phyloP scores from a whole-genome alignment of 2,329 filamentous ascomycete genomes.

The Fusarium abutilonis region DNA sequence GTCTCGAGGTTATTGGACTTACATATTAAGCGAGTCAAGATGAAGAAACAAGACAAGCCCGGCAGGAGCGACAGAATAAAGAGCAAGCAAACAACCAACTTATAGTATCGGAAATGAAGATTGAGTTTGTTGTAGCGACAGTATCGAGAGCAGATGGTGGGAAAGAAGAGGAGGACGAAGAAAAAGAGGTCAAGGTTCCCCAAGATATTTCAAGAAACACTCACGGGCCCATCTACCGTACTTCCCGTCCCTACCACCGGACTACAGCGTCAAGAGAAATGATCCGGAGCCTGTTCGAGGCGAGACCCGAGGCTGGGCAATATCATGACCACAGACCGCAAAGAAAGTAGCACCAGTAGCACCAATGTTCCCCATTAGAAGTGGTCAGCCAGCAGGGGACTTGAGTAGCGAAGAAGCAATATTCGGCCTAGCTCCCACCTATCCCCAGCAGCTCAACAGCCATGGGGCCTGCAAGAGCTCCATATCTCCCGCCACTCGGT shows the following conservation, averaged over 20 bases:
- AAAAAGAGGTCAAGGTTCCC: constrained; percentile 22
- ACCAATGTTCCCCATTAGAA: constrained; percentile 21
- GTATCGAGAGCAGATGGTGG: constrained; percentile 30
- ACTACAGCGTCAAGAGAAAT: constrained; percentile 39
- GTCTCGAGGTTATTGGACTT: constrained; percentile 15
- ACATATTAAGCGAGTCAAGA: constrained; percentile 20
- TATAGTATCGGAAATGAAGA: constrained; percentile 25
- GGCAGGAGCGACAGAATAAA: constrained; percentile 10
- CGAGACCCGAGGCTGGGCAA: constrained; percentile 44
- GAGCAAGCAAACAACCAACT: constrained; percentile 9
- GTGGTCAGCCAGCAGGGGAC: constrained; percentile 26
- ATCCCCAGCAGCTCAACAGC: constrained; percentile 23
- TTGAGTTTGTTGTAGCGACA: constrained; percentile 24
- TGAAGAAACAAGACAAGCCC: background rate
- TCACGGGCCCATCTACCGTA: constrained; percentile 11
- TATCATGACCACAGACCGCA: constrained; percentile 39
- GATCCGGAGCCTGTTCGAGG: constrained; percentile 32
- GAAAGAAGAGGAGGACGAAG: constrained; percentile 20
- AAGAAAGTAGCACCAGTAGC: constrained; percentile 28
- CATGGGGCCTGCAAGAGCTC: constrained; percentile 29
- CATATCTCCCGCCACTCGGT: constrained; percentile 41
- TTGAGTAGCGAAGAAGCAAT: constrained; percentile 27
- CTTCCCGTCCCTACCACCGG: constrained; percentile 3
- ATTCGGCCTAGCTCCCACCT: constrained; percentile 40
- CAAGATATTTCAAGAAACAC: constrained; percentile 25